Evolutionary conservation across 2,329 filamentous ascomycete genomes (phyloP).

Genomic region (Laburnicola sp.): DNA sequence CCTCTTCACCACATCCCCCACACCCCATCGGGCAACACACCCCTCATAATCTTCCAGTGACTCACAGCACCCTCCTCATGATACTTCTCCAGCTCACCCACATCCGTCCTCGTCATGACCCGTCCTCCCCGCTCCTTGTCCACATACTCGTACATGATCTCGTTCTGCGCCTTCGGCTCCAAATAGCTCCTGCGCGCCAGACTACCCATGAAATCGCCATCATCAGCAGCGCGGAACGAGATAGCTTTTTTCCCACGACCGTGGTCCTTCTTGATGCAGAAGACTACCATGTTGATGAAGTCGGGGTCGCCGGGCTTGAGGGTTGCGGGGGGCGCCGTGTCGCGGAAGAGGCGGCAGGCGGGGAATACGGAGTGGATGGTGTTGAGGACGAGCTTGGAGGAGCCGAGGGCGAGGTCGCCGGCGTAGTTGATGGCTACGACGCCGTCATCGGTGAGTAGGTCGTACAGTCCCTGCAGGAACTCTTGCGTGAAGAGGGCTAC

Average conservation of each 20-base stretch:
- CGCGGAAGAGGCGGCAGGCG: constrained; percentile 88
- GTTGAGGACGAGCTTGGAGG: constrained; percentile 75
- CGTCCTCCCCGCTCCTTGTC: constrained; percentile 48
- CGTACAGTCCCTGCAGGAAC: constrained; percentile 72
- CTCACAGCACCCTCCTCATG: constrained; percentile 76
- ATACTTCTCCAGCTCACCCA: constrained; percentile 67
- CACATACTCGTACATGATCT: constrained; percentile 45
- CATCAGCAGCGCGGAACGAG: constrained; percentile 66
- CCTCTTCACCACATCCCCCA: constrained; percentile 80
- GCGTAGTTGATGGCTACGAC: constrained; percentile 96
- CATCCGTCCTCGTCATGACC: constrained; percentile 66
- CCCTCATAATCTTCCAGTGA: constrained; percentile 92
- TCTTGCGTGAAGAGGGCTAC: constrained; percentile 83
- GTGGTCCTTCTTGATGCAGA: constrained; percentile 71
- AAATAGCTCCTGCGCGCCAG: constrained; percentile 70
- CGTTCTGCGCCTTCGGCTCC: constrained; percentile 71
- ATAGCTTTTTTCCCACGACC: constrained; percentile 48
- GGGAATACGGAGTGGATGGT: constrained; percentile 84
- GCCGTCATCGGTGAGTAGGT: constrained; percentile 75
- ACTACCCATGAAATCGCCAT: constrained; percentile 72
- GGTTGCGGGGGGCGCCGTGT: constrained; percentile 61
- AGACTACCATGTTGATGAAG: constrained; percentile 96
- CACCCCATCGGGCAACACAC: constrained; percentile 72
- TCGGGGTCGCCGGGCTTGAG: constrained; percentile 52
- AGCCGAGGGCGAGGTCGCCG: constrained; percentile 77